phyloP scores from a whole-genome alignment of 2,329 filamentous ascomycete genomes.

The Penicillium sp. region DNA sequence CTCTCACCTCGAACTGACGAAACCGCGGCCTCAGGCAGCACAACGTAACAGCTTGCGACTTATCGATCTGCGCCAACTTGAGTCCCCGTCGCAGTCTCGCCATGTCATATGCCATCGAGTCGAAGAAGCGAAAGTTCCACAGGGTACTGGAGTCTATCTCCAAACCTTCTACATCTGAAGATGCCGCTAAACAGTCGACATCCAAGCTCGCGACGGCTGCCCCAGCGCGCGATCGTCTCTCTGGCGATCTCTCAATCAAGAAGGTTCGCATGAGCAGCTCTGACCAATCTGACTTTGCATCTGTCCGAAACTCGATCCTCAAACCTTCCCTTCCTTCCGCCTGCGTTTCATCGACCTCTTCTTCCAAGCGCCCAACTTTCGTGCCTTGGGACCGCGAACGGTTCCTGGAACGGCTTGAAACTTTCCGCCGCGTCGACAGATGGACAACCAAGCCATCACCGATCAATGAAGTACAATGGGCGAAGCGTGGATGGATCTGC shows the following conservation, averaged over 20 bases:
- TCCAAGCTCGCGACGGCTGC: constrained; percentile 11
- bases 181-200: constrained; percentile 17
- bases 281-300: constrained; percentile 17
- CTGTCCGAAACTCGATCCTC: constrained; percentile 24
- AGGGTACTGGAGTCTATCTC: constrained; percentile 44
- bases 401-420: constrained; percentile 74
- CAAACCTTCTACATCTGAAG: constrained; percentile 26
- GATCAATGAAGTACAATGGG: constrained; percentile 89
- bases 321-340: constrained; percentile 26
- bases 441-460: constrained; percentile 89
- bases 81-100: constrained; percentile 8
- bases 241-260: constrained; percentile 31
- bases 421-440: constrained; percentile 82
- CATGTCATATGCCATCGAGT: constrained; percentile 44
- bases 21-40: no score
- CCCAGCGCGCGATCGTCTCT: constrained; percentile 22
- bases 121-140: constrained; percentile 47
- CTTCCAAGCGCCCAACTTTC: constrained; percentile 59
- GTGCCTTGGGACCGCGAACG: constrained; percentile 78
- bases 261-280: constrained; percentile 30
- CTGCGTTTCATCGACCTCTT: constrained; percentile 30
- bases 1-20: no score
- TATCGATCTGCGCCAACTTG: constrained; percentile 5
- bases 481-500: constrained; percentile 86
- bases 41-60: constrained; percentile 1